Percentiles rank a stretch among this genome's conserved stretches.
Conservation (phyloP, 2,329 filamentous ascomycete genomes). For the Sarocladiaceae sp. region DNA sequence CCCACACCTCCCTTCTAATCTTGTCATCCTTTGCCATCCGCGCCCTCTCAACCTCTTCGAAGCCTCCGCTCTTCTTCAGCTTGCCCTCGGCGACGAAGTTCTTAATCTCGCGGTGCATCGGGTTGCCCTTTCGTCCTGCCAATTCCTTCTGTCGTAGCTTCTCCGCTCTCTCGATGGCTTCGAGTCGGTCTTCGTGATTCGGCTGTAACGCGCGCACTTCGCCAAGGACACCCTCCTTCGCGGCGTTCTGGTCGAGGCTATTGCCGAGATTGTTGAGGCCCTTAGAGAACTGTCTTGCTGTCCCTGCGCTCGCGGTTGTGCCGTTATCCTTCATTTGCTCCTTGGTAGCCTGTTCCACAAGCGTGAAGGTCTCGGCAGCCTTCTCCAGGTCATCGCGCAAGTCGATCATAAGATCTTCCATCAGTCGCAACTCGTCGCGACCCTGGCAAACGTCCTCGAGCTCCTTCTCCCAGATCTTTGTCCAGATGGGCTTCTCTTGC, state of each 20-base stretch:
- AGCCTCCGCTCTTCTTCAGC: slow-evolving; percentile 90
- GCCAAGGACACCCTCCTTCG: slow-evolving; percentile 85
- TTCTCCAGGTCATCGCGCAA: slow-evolving; percentile 93
- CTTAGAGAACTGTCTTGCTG: slow-evolving; percentile 50
- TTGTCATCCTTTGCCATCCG: slow-evolving; percentile 81
- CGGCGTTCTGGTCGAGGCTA: slow-evolving; percentile 64
- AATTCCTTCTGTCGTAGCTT: slow-evolving; percentile 86
- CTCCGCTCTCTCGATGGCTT: slow-evolving; percentile 96
- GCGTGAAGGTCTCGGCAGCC: slow-evolving; percentile 82
- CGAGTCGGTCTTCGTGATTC: slow-evolving; percentile 86
- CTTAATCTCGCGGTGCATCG: slow-evolving; percentile 77
- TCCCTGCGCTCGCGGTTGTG: slow-evolving; percentile 41
- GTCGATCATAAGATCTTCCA: slow-evolving; percentile 91
- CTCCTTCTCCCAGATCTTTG: slow-evolving; percentile 98
- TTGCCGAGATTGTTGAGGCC: slow-evolving; percentile 48
- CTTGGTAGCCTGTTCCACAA: slow-evolving; percentile 97
- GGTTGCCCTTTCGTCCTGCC: slow-evolving; percentile 65
- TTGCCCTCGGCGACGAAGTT: slow-evolving; percentile 84
- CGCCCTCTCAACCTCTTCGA: slow-evolving; percentile 86
- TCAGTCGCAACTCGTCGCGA: slow-evolving; percentile 87
- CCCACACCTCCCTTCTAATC: slow-evolving; percentile 74
- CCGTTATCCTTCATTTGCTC: slow-evolving; percentile 80
- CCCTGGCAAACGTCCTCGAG: slow-evolving; percentile 94
- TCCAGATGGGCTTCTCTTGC: slow-evolving; percentile 93
- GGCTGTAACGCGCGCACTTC: slow-evolving; percentile 91